Evolutionary conservation across 2,329 filamentous ascomycete genomes (phyloP).

Genomic region (Camillea tinctor): DNA sequence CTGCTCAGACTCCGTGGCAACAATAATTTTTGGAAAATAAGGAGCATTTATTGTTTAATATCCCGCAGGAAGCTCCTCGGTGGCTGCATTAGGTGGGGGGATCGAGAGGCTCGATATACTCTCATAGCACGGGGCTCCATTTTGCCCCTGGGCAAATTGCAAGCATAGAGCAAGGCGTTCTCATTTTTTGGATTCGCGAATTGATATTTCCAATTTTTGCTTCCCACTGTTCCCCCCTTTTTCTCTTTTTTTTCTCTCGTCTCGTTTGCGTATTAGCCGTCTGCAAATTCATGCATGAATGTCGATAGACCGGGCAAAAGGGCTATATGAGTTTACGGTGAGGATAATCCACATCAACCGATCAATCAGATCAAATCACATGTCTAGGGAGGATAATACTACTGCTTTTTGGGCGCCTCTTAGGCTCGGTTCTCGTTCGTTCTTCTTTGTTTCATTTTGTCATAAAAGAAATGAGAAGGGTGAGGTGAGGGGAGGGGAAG

Average conservation of each 20-base stretch:
- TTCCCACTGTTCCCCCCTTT: background rate
- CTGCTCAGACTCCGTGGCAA: constrained; percentile 62
- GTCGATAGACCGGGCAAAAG: background rate
- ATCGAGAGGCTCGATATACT: background rate
- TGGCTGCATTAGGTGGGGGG: background rate
- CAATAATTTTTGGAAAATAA: constrained; percentile 34
- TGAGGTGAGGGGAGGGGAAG: no score
- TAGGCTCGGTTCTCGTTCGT: no score
- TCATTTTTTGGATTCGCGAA: constrained; percentile 17
- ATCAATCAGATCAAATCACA: background rate
- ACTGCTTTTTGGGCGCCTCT: no score
- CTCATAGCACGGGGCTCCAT: background rate
- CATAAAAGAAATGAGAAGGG: no score
- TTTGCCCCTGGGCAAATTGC: background rate
- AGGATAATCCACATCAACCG: background rate
- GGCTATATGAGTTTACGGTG: background rate
- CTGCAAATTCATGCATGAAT: background rate
- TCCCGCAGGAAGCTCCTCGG: constrained; percentile 4
- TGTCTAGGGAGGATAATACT: background rate
- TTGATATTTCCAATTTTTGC: constrained; percentile 8
- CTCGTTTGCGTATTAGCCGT: background rate
- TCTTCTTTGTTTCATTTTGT: no score
- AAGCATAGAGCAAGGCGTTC: constrained; percentile 31
- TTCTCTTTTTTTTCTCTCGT: background rate
- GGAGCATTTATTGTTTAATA: background rate